Percentiles rank a stretch among this genome's conserved stretches.
Conservation (phyloP, 371 early-diverging fungal genomes). For the Mucor plumbeus region DNA sequence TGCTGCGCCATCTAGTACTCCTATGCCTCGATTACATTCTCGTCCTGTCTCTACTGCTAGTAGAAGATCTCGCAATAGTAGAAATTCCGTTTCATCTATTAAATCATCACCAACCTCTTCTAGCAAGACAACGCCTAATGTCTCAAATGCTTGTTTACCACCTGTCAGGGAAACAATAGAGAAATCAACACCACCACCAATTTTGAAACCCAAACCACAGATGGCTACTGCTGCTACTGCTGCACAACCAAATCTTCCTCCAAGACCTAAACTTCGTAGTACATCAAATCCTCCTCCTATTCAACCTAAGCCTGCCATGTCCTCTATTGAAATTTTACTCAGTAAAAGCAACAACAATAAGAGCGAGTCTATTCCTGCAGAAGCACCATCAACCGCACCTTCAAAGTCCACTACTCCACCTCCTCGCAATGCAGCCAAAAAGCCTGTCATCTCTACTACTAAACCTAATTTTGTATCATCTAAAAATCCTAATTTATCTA, state of each 20-base stretch:
- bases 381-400: background rate
- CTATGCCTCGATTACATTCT: slow-evolving; percentile 49
- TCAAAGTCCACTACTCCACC: slow-evolving; percentile 6
- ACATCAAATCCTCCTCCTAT: slow-evolving; percentile 36
- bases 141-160: background rate
- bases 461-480: background rate
- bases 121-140: background rate
- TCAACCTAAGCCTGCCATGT: slow-evolving; percentile 27
- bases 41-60: slow-evolving; percentile 36
- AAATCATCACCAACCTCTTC: background rate
- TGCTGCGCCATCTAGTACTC: slow-evolving; percentile 28
- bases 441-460: background rate
- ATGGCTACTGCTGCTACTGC: background rate
- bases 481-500: background rate
- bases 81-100: background rate
- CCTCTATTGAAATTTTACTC: slow-evolving; percentile 17
- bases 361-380: background rate
- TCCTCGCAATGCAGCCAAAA: slow-evolving; percentile 1
- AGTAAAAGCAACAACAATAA: slow-evolving; percentile 2
- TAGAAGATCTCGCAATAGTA: slow-evolving; percentile 25
- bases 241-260: slow-evolving; percentile 26
- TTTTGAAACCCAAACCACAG: slow-evolving; percentile 39
- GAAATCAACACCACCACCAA: slow-evolving; percentile 25
- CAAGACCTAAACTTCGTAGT: slow-evolving; percentile 33
- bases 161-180: slow-evolving; percentile 1